These are phyloP conservation scores for Gossypium thurberi DNA, from an alignment of 345 rosid species.

Conservation along the genomic window DNA sequence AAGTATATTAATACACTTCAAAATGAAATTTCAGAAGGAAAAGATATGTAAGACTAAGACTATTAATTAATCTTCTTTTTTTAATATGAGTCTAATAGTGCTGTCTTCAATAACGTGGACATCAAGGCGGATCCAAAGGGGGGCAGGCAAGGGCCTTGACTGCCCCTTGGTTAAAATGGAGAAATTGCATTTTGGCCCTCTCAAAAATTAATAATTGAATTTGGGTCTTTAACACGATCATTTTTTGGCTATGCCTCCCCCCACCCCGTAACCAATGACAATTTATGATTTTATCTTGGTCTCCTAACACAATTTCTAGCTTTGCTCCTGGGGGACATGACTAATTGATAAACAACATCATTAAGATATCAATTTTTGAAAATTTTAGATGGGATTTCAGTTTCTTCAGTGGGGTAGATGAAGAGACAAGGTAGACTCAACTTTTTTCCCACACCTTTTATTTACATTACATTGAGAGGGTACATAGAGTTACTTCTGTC, in stretches of 20 bases:
- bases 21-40: background rate
- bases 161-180: too few relatives aligned
- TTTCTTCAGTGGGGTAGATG: background rate
- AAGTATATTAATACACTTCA: conserved; percentile 14
- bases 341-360: background rate
- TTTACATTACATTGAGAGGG: background rate
- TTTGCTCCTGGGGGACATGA: background rate
- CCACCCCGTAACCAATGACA: too few relatives aligned
- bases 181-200: too few relatives aligned
- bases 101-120: background rate
- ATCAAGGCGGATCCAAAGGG: too few relatives aligned
- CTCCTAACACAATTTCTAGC: too few relatives aligned
- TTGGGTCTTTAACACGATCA: too few relatives aligned
- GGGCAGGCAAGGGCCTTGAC: too few relatives aligned
- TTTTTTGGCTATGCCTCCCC: too few relatives aligned
- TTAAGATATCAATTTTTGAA: background rate
- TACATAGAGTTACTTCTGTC: background rate
- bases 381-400: background rate
- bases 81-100: background rate
- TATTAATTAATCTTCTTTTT: background rate
- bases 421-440: background rate
- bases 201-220: too few relatives aligned
- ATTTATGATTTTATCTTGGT: too few relatives aligned
- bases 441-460: background rate
- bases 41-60: background rate